These are phyloP conservation scores for Physcomitrium patens DNA, from an alignment of 225 moss, liverwort and hornwort genomes.

Conservation along the genomic window DNA sequence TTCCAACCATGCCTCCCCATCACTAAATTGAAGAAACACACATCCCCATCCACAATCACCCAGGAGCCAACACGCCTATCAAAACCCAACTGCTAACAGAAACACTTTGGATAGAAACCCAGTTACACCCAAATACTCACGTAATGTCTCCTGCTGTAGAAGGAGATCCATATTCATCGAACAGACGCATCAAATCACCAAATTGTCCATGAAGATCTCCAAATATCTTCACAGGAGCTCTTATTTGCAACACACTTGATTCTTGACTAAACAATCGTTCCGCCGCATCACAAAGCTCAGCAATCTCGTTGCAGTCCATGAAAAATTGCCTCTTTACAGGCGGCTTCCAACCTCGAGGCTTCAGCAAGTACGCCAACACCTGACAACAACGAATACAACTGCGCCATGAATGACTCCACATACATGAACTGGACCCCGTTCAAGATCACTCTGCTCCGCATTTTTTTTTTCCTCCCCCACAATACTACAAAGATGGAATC, in stretches of 20 bases:
- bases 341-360: constrained; percentile 87
- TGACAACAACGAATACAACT: constrained; percentile 25
- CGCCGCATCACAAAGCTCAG: constrained; percentile 80
- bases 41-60: no score
- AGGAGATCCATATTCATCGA: constrained; percentile 91
- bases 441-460: not conserved
- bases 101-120: constrained; percentile 4
- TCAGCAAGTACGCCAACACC: constrained; percentile 71
- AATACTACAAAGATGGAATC: not conserved
- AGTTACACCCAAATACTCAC: constrained; percentile 42
- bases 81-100: not conserved
- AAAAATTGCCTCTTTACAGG: constrained; percentile 86
- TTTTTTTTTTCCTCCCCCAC: constrained; percentile 5
- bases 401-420: constrained; percentile 4
- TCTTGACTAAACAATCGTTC: constrained; percentile 76
- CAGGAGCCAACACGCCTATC: no score
- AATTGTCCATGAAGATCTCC: constrained; percentile 91
- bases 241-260: constrained; percentile 79
- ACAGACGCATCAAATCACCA: constrained; percentile 83
- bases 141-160: constrained; percentile 92
- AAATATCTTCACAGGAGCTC: constrained; percentile 74
- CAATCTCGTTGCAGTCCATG: constrained; percentile 83
- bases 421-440: not conserved
- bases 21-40: no score
- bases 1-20: no score